Evolutionary conservation across 2,329 filamentous ascomycete genomes (phyloP), one percentile per base, ranked within the genome.

Genomic region (Fusarium kyushuense): DNA sequence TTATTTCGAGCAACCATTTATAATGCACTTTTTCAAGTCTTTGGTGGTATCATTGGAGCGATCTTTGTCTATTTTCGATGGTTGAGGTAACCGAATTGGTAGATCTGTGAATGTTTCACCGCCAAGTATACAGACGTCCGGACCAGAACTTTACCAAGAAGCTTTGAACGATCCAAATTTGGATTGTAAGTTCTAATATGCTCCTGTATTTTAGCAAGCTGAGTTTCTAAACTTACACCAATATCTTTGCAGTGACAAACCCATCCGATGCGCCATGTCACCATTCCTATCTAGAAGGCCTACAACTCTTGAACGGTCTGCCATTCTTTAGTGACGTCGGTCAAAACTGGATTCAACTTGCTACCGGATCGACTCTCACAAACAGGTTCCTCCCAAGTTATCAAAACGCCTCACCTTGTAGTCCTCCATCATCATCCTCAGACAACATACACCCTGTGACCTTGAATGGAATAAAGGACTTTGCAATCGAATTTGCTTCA

Each of bases 151-250:
- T 25, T 17, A 5, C 8, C 21, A 42, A 3, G 30, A 17, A 3
- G 2, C 11, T 5, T 10, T 21, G 6, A 5, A 7, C 6, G 8
- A 2, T 6, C 23, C 29, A 0, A 21, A 23, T 1, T 4, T 19
- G 0, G 2, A 12, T 32, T 10, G 45, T 33, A n/a, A 23, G 45
- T n/a, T 21, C 0, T 3, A 6, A 3, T 2, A 2, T 8, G 10
- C 16, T 4, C 40, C 11, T 7, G 5, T 2, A 7, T 27, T 17
- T 2, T 7, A 4, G 4, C 9, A 10, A 3, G 5, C 13, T 25
- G 3, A 8, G 4, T 16, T 25, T 14, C 23, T 23, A 14, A 25
- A 17, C 21, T 41, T 2, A 41, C 4, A 2, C 38, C 7, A 9
- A 41, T 8, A 10, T 6, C 4, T 3, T 32, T 21, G 4, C 13